Evolutionary conservation across 1,284 basidiomycete genomes (phyloP), one percentile per base, ranked within the genome.

Genomic region (Stereum hirsutum): DNA sequence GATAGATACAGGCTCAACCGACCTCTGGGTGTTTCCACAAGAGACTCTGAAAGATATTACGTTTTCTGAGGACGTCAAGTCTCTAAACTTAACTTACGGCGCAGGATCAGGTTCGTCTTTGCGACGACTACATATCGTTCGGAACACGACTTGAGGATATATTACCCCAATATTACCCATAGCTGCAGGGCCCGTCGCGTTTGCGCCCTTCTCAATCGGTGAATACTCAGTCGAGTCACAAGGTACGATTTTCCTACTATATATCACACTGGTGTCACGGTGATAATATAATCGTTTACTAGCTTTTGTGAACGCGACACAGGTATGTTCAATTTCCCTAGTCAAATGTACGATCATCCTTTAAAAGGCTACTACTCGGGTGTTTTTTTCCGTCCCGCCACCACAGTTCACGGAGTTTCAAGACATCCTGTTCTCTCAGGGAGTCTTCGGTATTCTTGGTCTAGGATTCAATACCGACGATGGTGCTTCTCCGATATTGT

Each of bases 221-320:
- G 50, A 53, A 7, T 55, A 60, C 43, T 39, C 41, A 2, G 52
- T 63, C 20, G 41, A 47, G 1, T 46, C 45, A 10, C 61, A 63
- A 57, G 58, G 60, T 57, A 49, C 23, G 4, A 7, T 19, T 14
- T 15, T 4, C 12, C 4, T 15, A n/a, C 10, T 14, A 20, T 15
- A 11, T 20, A 19, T 37, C 26, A 6, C 5, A 14, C 15, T n/a
- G 8, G 8, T 28, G 35, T 34, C n/a, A 24, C 30, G 19, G 12
- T 37, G 11, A 23, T 34, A 20, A 30, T 8, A 30, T 14, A 17
- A 14, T 39, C 15, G 36, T 14, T 10, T 12, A 11, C 15, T 25
- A 60, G 61, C 58, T 5, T 59, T 62, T 46, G 23, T 62, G 27
- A 57, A 59, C 43, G 54, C 50, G 6, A 52, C 52, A 2, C 45